Base-by-base conservation (phyloP, 164 flowering plant species). In the Stephania cephalantha region DNA sequence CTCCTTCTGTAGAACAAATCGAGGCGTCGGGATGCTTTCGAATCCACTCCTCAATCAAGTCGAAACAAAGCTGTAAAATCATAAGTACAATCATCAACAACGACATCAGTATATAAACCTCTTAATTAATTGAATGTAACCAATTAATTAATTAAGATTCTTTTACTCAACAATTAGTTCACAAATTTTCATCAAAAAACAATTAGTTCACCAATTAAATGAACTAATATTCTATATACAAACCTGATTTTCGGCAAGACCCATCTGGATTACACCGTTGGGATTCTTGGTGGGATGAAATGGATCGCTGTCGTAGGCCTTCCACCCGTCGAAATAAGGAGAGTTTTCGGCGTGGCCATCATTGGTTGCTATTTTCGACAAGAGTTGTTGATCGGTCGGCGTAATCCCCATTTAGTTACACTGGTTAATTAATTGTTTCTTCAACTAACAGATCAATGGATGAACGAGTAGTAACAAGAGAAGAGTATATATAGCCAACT, bases 41-140 rank as follows among this genome's bases (percentile, higher is more conserved):
- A 9, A 92, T 76, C 98, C 98, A 94, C 4, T 92, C 84, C 77
- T 90, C 78, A 20, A 90, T 79, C 79, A 94, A 76, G 70, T 88
- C 93, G 81, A 84, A 85, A 67, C 79, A 83, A 73, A 94, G 93
- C 98, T 94, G 91, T 80, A 82, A 6, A 35, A 35, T 35, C 42
- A 35, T 12, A 48, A 48, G 53, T 48, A 48, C 13, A n/a, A 75
- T 18, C 3, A 64, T 68, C 42, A 42, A 9, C 12, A 69, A 69
- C 18, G 65, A 31, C 1, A 65, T 2, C 12, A 72, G 7, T 68
- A 31, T 6, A 7, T 30, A 30, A 68, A 13, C 42, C 4, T 35
- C 42, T 35, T 35, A 68, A 31, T 35, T 35, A 68, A 31, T 13
- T 30, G n/a, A 35, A n/a, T 22, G 35, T 22, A n/a, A 66, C 22